Evolutionary conservation across 257 asterid species (phyloP).

Genomic region (Capsicum baccatum): DNA sequence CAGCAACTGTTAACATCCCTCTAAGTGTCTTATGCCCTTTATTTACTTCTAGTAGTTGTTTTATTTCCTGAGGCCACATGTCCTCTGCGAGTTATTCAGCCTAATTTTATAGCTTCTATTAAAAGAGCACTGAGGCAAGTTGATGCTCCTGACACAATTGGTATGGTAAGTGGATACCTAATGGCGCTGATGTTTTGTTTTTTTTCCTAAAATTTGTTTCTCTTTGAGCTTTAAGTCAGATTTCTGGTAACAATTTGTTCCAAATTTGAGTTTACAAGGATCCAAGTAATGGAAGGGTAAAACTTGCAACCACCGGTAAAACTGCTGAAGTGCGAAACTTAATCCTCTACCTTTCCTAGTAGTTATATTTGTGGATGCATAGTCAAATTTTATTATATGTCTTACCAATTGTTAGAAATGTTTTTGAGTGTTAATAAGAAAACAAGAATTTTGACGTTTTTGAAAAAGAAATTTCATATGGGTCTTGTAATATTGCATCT

Average conservation of each 20-base stretch:
- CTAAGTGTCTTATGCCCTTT: background rate
- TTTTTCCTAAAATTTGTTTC: too few species aligned
- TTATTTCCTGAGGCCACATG: slow-evolving; percentile 95
- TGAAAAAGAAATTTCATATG: slow-evolving; percentile 19
- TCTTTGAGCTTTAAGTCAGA: slow-evolving; percentile 33
- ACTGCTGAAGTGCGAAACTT: slow-evolving; percentile 83
- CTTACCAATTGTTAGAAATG: background rate
- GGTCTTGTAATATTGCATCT: slow-evolving; percentile 8
- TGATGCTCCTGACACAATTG: too few species aligned
- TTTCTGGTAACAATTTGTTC: slow-evolving; percentile 36
- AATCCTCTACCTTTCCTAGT: background rate
- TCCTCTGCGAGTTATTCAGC: slow-evolving; percentile 84
- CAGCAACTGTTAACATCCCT: background rate
- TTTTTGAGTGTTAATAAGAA: background rate
- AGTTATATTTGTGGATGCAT: background rate
- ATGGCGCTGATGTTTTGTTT: too few species aligned
- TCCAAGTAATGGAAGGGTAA: slow-evolving; percentile 50
- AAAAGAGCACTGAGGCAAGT: too few species aligned
- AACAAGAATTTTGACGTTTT: background rate
- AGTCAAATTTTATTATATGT: background rate
- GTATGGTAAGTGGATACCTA: too few species aligned
- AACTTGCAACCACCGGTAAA: slow-evolving; percentile 74
- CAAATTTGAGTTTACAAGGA: slow-evolving; percentile 81
- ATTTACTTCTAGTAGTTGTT: slow-evolving; percentile 72
- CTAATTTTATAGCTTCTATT: slow-evolving; percentile 76